Conservation (phyloP, 768 basidiomycete genomes). For the Saitozyma sp. region DNA sequence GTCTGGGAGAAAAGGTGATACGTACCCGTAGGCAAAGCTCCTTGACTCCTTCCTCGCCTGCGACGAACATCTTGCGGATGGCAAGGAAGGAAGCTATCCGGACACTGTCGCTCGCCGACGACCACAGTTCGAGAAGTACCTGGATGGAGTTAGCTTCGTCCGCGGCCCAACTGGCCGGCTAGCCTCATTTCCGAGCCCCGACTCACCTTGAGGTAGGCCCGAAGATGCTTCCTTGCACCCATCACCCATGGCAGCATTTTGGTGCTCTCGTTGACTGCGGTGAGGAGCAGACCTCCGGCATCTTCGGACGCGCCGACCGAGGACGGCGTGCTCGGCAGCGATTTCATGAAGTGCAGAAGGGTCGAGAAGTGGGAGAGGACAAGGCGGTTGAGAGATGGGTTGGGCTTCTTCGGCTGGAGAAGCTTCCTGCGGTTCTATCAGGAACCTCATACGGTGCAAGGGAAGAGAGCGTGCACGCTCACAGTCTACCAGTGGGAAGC, state of each 20-base stretch:
- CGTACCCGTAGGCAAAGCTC: conserved; percentile 83
- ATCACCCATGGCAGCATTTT: conserved; percentile 88
- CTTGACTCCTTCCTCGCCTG: conserved; percentile 73
- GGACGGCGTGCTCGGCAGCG: conserved; percentile 64
- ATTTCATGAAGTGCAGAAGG: conserved; percentile 71
- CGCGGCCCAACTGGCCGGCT: too few species aligned
- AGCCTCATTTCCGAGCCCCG: background rate
- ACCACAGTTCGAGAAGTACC: conserved; percentile 85
- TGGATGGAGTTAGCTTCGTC: conserved; percentile 42
- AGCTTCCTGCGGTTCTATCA: conserved; percentile 62
- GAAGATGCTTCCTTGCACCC: conserved; percentile 77
- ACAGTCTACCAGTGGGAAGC: conserved; percentile 81
- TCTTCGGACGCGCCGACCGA: conserved; percentile 19
- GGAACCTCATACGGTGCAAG: background rate
- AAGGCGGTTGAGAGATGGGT: conserved; percentile 79
- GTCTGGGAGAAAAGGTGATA: background rate
- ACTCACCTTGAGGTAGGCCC: conserved; percentile 78
- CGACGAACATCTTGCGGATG: conserved; percentile 73
- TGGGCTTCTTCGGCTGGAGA: conserved; percentile 75
- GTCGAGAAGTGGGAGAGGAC: conserved; percentile 89
- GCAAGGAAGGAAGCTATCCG: conserved; percentile 84
- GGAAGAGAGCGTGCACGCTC: conserved; percentile 45
- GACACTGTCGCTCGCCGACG: conserved; percentile 71
- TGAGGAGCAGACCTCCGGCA: conserved; percentile 52
- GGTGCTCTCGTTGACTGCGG: conserved; percentile 78